Conservation (phyloP, 106 monocot genomes). For the Dendrobium catenatum region DNA sequence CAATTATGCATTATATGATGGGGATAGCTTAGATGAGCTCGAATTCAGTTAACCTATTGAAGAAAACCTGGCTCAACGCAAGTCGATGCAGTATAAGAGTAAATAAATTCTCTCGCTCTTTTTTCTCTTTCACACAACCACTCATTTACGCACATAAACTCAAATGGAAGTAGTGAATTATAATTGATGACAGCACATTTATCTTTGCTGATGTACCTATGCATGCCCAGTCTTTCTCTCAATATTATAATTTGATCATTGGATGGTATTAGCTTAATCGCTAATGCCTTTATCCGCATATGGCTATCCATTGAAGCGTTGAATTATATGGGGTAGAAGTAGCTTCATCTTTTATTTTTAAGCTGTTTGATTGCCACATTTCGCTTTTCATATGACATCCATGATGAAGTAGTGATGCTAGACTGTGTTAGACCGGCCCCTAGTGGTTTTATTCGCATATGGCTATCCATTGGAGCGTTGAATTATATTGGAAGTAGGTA, state of each 20-base stretch:
- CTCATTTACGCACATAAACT: not conserved
- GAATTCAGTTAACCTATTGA: constrained; percentile 7
- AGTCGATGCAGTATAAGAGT: not conserved
- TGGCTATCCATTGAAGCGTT: not conserved
- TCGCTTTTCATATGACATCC: too few species aligned
- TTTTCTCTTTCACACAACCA: not conserved
- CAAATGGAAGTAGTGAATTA: too few species aligned
- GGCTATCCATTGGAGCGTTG: not conserved
- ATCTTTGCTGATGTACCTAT: not conserved
- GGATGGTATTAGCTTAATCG: not conserved
- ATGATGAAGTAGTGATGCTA: too few species aligned
- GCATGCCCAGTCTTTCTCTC: not conserved
- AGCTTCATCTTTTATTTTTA: too few species aligned
- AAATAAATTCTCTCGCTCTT: not conserved
- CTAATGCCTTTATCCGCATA: not conserved
- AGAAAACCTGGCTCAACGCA: not conserved
- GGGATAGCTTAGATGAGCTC: constrained; percentile 27
- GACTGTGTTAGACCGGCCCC: too few species aligned
- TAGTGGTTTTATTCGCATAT: not conserved
- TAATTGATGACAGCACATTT: too few species aligned
- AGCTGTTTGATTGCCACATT: too few species aligned
- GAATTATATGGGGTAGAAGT: not conserved
- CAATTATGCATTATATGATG: constrained; percentile 18
- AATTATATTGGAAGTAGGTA: not conserved
- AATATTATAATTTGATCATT: not conserved